Evolutionary conservation across 345 rosid genomes (phyloP).

Genomic region (Noccaea caerulescens): DNA sequence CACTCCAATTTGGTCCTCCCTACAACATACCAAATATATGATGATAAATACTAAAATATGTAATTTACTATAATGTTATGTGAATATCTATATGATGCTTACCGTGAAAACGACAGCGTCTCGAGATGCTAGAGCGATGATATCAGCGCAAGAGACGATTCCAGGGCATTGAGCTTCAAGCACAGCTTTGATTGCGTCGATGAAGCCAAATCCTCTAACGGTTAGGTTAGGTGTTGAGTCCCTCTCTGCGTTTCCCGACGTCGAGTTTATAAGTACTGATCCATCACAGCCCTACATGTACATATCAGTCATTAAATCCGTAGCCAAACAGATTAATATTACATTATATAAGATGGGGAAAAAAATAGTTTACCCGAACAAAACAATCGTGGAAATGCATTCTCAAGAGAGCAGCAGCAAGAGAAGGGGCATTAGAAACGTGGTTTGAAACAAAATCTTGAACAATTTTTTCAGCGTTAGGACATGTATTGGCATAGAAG

Average conservation of each 20-base stretch:
- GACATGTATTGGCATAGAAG: slow-evolving; percentile 70
- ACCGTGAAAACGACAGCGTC: slow-evolving; percentile 70
- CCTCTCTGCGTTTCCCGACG: slow-evolving; percentile 64
- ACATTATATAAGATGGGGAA: not conserved
- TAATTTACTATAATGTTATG: not conserved
- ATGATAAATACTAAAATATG: not conserved
- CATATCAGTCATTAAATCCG: not conserved
- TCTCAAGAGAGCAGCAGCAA: slow-evolving; percentile 75
- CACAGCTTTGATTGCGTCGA: slow-evolving; percentile 62
- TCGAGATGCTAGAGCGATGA: slow-evolving; percentile 65
- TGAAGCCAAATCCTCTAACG: slow-evolving; percentile 72
- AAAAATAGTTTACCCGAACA: slow-evolving; percentile 53
- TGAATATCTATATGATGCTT: slow-evolving; percentile 31
- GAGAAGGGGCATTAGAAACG: slow-evolving; percentile 69
- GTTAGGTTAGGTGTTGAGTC: slow-evolving; percentile 68
- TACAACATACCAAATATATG: slow-evolving; percentile 18
- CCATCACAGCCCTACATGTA: slow-evolving; percentile 83
- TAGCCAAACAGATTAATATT: slow-evolving; percentile 4
- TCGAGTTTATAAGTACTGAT: slow-evolving; percentile 76
- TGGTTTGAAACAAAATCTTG: slow-evolving; percentile 58
- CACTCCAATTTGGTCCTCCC: slow-evolving; percentile 94
- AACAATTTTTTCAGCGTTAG: slow-evolving; percentile 72
- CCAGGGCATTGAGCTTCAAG: slow-evolving; percentile 83
- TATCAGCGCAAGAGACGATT: slow-evolving; percentile 84
- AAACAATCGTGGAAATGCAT: slow-evolving; percentile 96